These are phyloP conservation scores for Trichoderma sp. DNA, from an alignment of 2,329 filamentous ascomycete genomes.

Conservation along the genomic window DNA sequence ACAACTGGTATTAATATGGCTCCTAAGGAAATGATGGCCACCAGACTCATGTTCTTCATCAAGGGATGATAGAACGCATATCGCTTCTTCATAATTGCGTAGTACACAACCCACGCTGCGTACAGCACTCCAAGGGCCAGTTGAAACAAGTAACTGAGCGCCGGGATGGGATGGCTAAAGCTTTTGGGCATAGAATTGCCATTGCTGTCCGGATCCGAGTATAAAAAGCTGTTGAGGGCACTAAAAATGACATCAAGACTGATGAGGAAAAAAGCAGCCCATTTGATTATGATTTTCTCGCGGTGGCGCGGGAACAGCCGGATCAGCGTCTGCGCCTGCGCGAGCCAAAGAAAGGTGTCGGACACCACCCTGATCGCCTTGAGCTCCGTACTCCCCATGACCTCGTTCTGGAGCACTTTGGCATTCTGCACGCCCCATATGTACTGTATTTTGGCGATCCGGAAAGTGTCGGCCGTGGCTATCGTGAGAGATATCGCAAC, in stretches of 20 bases:
- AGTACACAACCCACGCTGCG: conserved; percentile 92
- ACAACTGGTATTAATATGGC: conserved; percentile 87
- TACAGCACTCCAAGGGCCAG: conserved; percentile 84
- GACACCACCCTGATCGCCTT: conserved; percentile 91
- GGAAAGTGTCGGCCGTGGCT: conserved; percentile 88
- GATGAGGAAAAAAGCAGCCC: conserved; percentile 94
- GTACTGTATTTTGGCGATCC: conserved; percentile 81
- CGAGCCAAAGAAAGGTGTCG: conserved; percentile 94
- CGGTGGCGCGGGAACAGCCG: conserved; percentile 93
- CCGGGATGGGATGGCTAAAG: conserved; percentile 88
- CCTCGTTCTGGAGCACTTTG: conserved; percentile 69
- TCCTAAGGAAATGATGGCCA: conserved; percentile 75
- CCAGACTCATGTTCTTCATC: conserved; percentile 85
- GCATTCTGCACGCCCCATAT: conserved; percentile 78
- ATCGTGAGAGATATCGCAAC: conserved; percentile 87
- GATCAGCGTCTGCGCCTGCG: conserved; percentile 95
- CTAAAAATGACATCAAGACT: conserved; percentile 88
- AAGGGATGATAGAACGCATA: conserved; percentile 88
- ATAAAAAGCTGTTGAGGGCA: conserved; percentile 82
- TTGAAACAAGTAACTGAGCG: conserved; percentile 87
- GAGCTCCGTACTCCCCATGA: conserved; percentile 82
- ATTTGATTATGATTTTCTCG: conserved; percentile 98
- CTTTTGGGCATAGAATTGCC: conserved; percentile 65
- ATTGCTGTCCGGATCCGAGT: conserved; percentile 52
- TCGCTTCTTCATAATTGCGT: conserved; percentile 84